phyloP scores from a whole-genome alignment of 1,284 basidiomycete species.

The Pholiota adiposa region DNA sequence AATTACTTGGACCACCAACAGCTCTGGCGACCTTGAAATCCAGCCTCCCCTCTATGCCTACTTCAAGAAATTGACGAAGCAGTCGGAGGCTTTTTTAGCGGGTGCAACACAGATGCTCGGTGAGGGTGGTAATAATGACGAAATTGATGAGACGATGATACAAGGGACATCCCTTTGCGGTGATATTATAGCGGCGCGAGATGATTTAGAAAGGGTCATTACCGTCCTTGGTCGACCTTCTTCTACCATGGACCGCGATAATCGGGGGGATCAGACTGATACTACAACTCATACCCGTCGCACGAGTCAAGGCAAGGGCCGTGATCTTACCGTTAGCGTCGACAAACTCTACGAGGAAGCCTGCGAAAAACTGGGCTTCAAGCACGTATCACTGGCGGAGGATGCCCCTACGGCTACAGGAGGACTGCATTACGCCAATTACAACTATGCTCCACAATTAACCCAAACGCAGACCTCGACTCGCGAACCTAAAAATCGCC shows the following conservation, averaged over 20 bases:
- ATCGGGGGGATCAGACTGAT: constrained; percentile 11
- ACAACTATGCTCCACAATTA: constrained; percentile 41
- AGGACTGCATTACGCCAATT: constrained; percentile 34
- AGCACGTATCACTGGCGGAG: constrained; percentile 41
- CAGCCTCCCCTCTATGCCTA: constrained; percentile 50
- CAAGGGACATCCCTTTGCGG: constrained; percentile 53
- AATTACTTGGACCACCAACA: constrained; percentile 41
- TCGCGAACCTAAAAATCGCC: constrained; percentile 50
- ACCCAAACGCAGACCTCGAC: constrained; percentile 40
- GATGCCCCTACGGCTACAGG: constrained; percentile 21
- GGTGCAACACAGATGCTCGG: constrained; percentile 46
- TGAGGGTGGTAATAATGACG: constrained; percentile 38
- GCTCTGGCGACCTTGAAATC: constrained; percentile 32
- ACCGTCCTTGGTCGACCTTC: constrained; percentile 37
- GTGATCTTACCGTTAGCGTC: constrained; percentile 40
- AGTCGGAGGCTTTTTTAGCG: constrained; percentile 53
- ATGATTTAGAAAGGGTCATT: constrained; percentile 54
- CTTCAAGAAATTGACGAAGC: constrained; percentile 56
- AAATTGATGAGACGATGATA: constrained; percentile 48
- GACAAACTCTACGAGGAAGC: constrained; percentile 45
- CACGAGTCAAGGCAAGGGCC: constrained; percentile 32
- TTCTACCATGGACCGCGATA: constrained; percentile 15
- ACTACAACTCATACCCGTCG: constrained; percentile 11
- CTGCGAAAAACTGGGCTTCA: constrained; percentile 53
- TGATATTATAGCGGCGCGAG: constrained; percentile 53